Evolutionary conservation across 2,329 filamentous ascomycete genomes (phyloP).

Genomic region (Colletotrichum liriopes): DNA sequence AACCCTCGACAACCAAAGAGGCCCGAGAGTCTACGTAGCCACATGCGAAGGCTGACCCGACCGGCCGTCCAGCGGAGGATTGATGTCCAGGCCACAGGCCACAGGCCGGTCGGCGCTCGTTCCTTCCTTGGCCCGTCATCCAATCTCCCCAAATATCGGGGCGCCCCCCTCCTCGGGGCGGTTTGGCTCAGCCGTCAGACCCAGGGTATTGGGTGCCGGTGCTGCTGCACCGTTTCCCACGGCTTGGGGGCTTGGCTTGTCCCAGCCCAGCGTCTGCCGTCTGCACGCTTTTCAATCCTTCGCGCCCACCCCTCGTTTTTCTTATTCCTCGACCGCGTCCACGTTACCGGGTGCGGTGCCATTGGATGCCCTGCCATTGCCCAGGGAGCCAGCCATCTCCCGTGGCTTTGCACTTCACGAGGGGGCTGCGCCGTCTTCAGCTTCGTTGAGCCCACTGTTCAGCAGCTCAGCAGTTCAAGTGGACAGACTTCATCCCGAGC

Average conservation of each 20-base stretch:
- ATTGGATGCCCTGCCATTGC: background rate
- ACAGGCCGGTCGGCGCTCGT: conserved; percentile 24
- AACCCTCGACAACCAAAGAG: background rate
- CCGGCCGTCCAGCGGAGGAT: background rate
- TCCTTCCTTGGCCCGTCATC: conserved; percentile 35
- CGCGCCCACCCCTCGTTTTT: background rate
- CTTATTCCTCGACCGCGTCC: conserved; percentile 3
- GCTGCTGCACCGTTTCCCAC: conserved; percentile 36
- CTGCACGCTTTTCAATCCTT: conserved; percentile 17
- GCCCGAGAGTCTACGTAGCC: background rate
- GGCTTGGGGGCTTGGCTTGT: background rate
- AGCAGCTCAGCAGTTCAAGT: too few relatives aligned
- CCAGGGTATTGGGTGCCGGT: conserved; percentile 24
- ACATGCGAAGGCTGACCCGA: background rate
- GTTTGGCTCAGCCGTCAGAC: conserved; percentile 37
- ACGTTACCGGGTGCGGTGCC: conserved; percentile 9
- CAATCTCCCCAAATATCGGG: conserved; percentile 30
- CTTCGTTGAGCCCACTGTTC: too few relatives aligned
- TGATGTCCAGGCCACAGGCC: background rate
- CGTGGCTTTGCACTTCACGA: too few relatives aligned
- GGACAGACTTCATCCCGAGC: too few relatives aligned
- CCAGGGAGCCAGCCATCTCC: too few relatives aligned
- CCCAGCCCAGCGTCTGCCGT: background rate
- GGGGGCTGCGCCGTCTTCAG: too few relatives aligned
- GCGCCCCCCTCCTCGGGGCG: background rate